Evolutionary conservation across 1,284 basidiomycete genomes (phyloP), one percentile per base, ranked within the genome.

Genomic region (Nidula niveotomentosa): DNA sequence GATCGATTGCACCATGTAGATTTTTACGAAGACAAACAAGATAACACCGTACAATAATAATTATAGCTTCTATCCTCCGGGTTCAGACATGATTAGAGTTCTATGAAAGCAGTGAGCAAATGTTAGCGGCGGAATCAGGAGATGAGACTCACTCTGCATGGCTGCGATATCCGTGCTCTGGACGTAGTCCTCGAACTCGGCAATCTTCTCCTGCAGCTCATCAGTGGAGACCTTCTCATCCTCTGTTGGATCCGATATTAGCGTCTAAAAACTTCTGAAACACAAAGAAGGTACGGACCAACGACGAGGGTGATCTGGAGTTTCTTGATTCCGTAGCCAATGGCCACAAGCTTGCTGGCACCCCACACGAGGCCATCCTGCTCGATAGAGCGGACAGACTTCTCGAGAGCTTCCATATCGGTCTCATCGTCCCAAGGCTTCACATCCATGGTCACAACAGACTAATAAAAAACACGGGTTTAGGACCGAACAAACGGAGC

Each of bases 391-490:
- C 96, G 90, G 55, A 99, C 95, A 45, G 79, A 67, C 44, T 81
- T 75, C 77, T 99, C 96, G 63, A 99, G 82, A 54, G 78, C 90
- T 52, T 71, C 82, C 94, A 99, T 95, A 78, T 98, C 93, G 57
- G 96, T 99, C 81, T 98, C 95, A 73, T 98, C 96, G 72, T 99
- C 96, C 96, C 96, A 96, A 49, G 96, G 96, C 79, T 98, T 99
- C 61, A 99, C 94, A 64, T 98, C 95, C 66, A 98, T 79, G 53
- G 97, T 99, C 53, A 96, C 94, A 59, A 96, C 85, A 62, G 94
- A 96, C 93, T 94, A 55, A 30, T 30, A 39, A 53, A 49, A 49
- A 36, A 57, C 37, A 54, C 51, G 56, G 59, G 58, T 57, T 54
- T 56, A 53, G 56, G 56, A 47, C 55, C 56, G 55, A 34, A 52